Conservation (phyloP, 257 asterid genomes). For the Thymus quinquecostatus region DNA sequence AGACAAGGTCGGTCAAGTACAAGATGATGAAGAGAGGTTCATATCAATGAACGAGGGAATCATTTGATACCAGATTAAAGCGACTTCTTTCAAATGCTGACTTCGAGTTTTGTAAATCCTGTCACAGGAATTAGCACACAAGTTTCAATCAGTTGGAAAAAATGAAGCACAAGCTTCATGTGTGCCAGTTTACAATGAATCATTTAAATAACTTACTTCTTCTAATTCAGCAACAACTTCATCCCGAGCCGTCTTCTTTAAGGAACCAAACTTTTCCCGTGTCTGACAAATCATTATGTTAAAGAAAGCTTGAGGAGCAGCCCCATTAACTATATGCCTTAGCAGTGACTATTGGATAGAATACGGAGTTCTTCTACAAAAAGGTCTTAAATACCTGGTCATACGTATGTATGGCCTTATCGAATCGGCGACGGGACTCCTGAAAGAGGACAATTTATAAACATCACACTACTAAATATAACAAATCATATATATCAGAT, state of each 20-base stretch:
- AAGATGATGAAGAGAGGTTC: slow-evolving; percentile 17
- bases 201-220: slow-evolving; percentile 59
- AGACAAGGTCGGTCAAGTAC: slow-evolving; percentile 37
- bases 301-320: slow-evolving; percentile 15
- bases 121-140: slow-evolving; percentile 44
- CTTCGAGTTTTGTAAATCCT: slow-evolving; percentile 95
- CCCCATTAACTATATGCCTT: slow-evolving; percentile 16
- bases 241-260: slow-evolving; percentile 84
- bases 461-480: slow-evolving; percentile 30
- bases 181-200: background rate
- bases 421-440: slow-evolving; percentile 95
- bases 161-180: slow-evolving; percentile 8
- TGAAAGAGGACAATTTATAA: slow-evolving; percentile 46
- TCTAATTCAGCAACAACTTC: slow-evolving; percentile 90
- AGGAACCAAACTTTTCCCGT: slow-evolving; percentile 78
- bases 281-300: slow-evolving; percentile 58
- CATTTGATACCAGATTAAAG: slow-evolving; percentile 76
- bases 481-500: slow-evolving; percentile 12
- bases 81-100: slow-evolving; percentile 95
- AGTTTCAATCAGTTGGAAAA: slow-evolving; percentile 16
- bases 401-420: slow-evolving; percentile 74
- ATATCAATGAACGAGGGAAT: slow-evolving; percentile 31
- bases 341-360: slow-evolving; percentile 22
- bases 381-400: slow-evolving; percentile 70
- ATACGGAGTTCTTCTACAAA: slow-evolving; percentile 6